These are phyloP conservation scores for Porogramme epimiltina DNA, from an alignment of 1,284 basidiomycete species.

Conservation along the genomic window DNA sequence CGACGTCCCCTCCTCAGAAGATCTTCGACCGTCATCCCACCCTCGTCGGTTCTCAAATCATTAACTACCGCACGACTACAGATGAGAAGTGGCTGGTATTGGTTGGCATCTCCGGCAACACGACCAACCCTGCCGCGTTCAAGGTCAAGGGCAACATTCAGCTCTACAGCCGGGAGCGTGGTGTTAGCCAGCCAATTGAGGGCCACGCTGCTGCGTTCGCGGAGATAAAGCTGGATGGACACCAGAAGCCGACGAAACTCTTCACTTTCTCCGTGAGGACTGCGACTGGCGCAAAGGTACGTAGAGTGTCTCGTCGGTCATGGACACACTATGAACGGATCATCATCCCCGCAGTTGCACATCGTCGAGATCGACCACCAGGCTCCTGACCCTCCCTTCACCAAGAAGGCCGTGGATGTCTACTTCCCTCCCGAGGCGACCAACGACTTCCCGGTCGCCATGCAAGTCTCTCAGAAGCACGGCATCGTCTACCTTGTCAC, in stretches of 20 bases:
- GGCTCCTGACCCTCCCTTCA: constrained; percentile 93
- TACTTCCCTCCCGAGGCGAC: constrained; percentile 99
- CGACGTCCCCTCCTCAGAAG: constrained; percentile 80
- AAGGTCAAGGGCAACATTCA: constrained; percentile 98
- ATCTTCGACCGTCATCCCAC: constrained; percentile 96
- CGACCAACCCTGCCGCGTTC: constrained; percentile 90
- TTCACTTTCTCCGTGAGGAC: constrained; percentile 97
- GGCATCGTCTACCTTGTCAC: constrained; percentile 98
- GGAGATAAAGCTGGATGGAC: constrained; percentile 88
- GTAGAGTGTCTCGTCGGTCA: constrained; percentile 27
- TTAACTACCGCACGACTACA: constrained; percentile 92
- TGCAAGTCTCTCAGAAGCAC: constrained; percentile 98
- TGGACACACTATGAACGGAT: no score
- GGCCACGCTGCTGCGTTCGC: constrained; percentile 98
- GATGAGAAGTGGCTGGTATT: constrained; percentile 99
- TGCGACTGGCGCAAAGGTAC: constrained; percentile 93
- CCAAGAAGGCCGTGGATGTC: constrained; percentile 98
- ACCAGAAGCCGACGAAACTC: constrained; percentile 83
- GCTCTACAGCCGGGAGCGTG: constrained; percentile 87
- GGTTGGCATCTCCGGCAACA: constrained; percentile 94
- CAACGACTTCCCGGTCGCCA: constrained; percentile 99
- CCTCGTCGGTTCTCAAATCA: constrained; percentile 95
- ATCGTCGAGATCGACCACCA: constrained; percentile 98
- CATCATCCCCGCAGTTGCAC: constrained; percentile 70
- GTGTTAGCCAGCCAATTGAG: constrained; percentile 98